Evolutionary conservation across 2,329 filamentous ascomycete genomes (phyloP), one percentile per base, ranked within the genome.

Genomic region (Venturia carpophila): DNA sequence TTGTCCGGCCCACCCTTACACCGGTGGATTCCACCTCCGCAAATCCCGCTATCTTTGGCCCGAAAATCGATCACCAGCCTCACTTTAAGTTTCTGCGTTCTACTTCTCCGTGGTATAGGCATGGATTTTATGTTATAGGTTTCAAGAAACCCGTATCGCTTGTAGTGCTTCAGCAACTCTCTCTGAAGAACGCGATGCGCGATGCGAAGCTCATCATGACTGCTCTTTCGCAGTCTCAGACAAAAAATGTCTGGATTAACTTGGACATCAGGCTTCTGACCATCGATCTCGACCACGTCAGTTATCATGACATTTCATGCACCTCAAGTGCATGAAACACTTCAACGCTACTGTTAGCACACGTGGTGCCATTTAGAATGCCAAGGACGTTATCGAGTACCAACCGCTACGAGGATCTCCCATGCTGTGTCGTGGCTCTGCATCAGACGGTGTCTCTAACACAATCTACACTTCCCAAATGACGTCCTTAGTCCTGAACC

Each of bases 291-390:
- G 52, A 58, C 37, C 30, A 58, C 30, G 19, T n/a, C 52, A 15
- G 52, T 37, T 5, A n/a, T 34, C 15, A 15, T 15, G 27, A 10
- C 15, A 4, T 52, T 21, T 52, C 9, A 27, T 58, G 52, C 30
- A 34, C 9, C 52, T 58, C 17, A 34, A 34, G 13, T 58, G 52
- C 52, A 58, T 37, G 30, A 34, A 58, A 58, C 27, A 37, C 24
- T 15, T n/a, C 17, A 37, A 58, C 27, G 19, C 52, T 58, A 37
- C 52, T 34, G 13, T 21, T 58, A 37, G 27, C 52, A 58, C 52
- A 58, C 52, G 30, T 58, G 52, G 52, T 58, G 52, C 52, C 52
- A 58, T 52, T 24, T 15, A 52, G 24, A 21, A 24, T 11, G 47
- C 11, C 47, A 21, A 58, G 52, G 9, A 9, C 27, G 27, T 58